Conservation (phyloP, 2,329 filamentous ascomycete genomes). For the Pestalotiopsis sp. region DNA sequence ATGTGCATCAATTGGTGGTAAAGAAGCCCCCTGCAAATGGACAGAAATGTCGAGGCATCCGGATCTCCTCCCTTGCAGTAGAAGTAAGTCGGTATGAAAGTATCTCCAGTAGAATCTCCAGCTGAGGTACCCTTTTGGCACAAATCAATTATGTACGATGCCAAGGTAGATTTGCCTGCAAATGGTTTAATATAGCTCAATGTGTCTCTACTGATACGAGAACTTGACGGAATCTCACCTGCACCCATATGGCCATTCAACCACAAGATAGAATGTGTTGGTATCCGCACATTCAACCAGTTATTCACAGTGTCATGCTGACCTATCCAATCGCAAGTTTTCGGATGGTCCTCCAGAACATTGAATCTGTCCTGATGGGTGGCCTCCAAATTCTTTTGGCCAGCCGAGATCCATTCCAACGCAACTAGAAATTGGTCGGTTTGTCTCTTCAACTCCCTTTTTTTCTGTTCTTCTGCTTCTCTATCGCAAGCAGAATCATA, state of each 20-base stretch:
- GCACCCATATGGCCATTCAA: constrained; percentile 35
- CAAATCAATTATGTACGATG: constrained; percentile 40
- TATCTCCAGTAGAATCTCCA: neutral
- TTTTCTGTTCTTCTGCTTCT: neutral
- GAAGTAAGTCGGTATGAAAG: constrained; percentile 38
- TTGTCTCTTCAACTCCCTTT: constrained; percentile 13
- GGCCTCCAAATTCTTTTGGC: constrained; percentile 12
- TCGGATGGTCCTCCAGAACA: constrained; percentile 16
- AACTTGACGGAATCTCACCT: constrained; percentile 26
- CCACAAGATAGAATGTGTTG: constrained; percentile 32
- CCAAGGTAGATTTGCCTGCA: constrained; percentile 44
- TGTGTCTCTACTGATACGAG: neutral
- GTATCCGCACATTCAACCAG: constrained; percentile 22
- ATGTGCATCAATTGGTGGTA: constrained; percentile 9
- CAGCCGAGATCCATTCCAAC: constrained; percentile 21
- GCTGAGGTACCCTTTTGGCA: constrained; percentile 18
- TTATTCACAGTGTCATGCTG: constrained; percentile 21
- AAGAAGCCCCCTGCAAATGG: constrained; percentile 2
- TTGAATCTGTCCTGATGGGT: constrained; percentile 17
- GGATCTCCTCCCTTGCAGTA: constrained; percentile 33
- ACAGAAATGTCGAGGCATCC: neutral
- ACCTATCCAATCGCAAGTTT: constrained; percentile 25
- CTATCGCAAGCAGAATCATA: neutral
- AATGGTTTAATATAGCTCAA: neutral
- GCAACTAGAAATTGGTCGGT: constrained; percentile 16